phyloP scores from a whole-genome alignment of 768 basidiomycete species.

The Mycena capillaripes region DNA sequence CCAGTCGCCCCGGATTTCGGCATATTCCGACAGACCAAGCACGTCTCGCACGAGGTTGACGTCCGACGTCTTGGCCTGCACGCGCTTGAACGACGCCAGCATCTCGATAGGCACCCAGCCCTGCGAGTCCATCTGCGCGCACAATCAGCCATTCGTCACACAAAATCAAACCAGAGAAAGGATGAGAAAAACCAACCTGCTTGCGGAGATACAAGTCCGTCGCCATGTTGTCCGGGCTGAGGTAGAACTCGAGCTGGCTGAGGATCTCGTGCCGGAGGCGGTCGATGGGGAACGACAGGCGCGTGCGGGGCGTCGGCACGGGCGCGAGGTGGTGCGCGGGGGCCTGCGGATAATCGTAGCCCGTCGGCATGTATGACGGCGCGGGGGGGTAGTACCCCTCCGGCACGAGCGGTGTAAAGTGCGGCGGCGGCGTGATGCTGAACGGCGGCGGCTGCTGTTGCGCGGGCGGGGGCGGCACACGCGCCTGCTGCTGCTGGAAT shows the following conservation, averaged over 20 bases:
- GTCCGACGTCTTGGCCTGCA: slow-evolving; percentile 35
- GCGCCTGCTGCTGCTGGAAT: slow-evolving; percentile 20
- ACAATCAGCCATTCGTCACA: neutral
- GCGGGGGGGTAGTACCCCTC: slow-evolving; percentile 26
- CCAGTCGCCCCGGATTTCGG: slow-evolving; percentile 37
- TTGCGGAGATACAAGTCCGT: slow-evolving; percentile 36
- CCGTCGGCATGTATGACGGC: slow-evolving; percentile 25
- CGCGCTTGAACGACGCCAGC: slow-evolving; percentile 37
- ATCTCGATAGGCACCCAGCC: slow-evolving; percentile 37
- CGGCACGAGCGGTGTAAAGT: slow-evolving; percentile 27
- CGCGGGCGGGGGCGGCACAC: neutral
- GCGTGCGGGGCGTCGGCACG: slow-evolving; percentile 31
- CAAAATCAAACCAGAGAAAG: too few relatives aligned
- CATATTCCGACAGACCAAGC: slow-evolving; percentile 33
- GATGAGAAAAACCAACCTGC: slow-evolving; percentile 26
- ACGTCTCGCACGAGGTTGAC: slow-evolving; percentile 36
- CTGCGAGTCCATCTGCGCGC: slow-evolving; percentile 34
- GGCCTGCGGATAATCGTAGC: slow-evolving; percentile 23
- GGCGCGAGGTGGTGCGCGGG: slow-evolving; percentile 17
- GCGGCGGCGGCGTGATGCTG: slow-evolving; percentile 28
- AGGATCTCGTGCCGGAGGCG: slow-evolving; percentile 36
- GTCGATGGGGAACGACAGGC: slow-evolving; percentile 37
- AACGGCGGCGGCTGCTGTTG: slow-evolving; percentile 29
- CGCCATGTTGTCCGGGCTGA: slow-evolving; percentile 39
- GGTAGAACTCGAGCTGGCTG: slow-evolving; percentile 38